A percentile compares a stretch with the other conserved stretches of the same genome.
These are phyloP conservation scores for Trichoderma virens DNA, from an alignment of 495 filamentous ascomycete species.

Conservation along the genomic window DNA sequence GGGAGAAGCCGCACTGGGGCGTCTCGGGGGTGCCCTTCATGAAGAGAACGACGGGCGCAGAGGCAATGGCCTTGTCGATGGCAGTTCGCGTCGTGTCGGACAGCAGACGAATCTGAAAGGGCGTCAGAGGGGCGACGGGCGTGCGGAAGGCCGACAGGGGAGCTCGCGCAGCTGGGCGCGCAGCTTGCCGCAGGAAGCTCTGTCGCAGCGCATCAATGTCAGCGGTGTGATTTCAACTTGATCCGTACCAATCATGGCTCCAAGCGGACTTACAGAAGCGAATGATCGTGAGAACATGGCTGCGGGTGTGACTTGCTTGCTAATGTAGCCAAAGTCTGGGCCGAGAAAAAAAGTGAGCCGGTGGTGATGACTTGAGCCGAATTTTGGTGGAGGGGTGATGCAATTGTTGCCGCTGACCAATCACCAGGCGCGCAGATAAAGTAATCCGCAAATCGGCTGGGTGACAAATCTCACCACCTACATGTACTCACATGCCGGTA, in stretches of 20 bases:
- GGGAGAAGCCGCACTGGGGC: slow-evolving; percentile 92
- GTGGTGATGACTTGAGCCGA: not conserved
- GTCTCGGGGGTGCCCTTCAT: slow-evolving; percentile 86
- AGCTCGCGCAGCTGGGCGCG: slow-evolving; percentile 24
- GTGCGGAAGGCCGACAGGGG: slow-evolving; percentile 11
- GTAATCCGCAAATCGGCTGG: not conserved
- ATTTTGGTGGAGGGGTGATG: not conserved
- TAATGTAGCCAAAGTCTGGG: not conserved
- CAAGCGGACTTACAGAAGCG: not conserved
- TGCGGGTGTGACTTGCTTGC: not conserved
- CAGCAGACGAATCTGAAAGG: slow-evolving; percentile 51
- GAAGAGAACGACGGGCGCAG: slow-evolving; percentile 93
- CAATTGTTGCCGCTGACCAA: not conserved
- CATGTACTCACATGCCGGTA: too few relatives aligned
- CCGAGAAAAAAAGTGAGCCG: not conserved
- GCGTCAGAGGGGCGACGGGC: slow-evolving; percentile 21
- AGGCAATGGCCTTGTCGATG: slow-evolving; percentile 79
- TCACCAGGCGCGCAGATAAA: not conserved
- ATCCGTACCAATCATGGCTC: not conserved
- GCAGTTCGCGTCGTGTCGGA: slow-evolving; percentile 68
- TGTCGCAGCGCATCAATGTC: slow-evolving; percentile 12
- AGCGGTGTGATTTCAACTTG: not conserved
- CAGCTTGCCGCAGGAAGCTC: slow-evolving; percentile 27
- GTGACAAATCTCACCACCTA: not conserved
- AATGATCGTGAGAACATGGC: slow-evolving; percentile 8